These are phyloP conservation scores for Rubia tinctorum DNA, from an alignment of 305 asterid genomes.

Conservation along the genomic window DNA sequence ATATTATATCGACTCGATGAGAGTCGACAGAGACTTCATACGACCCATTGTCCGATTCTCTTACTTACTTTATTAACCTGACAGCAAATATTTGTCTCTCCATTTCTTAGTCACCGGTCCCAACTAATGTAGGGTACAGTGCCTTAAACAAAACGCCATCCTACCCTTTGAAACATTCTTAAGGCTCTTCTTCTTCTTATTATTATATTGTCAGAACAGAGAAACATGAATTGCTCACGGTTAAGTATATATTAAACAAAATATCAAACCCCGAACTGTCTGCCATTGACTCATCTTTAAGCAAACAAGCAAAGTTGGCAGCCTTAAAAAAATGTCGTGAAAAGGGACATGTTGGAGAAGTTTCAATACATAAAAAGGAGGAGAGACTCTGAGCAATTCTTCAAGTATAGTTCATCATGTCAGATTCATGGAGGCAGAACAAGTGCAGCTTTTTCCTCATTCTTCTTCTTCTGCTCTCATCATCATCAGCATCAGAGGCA, in stretches of 20 bases:
- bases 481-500: slow-evolving; percentile 68
- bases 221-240: slow-evolving; percentile 31
- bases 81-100: slow-evolving; percentile 44
- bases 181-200: background rate
- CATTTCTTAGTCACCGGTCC: slow-evolving; percentile 16
- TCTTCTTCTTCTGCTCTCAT: slow-evolving; percentile 30
- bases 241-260: slow-evolving; percentile 19
- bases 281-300: slow-evolving; percentile 66
- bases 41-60: slow-evolving; percentile 12
- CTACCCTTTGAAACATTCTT: slow-evolving; percentile 17
- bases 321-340: slow-evolving; percentile 32
- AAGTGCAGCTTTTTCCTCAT: slow-evolving; percentile 32
- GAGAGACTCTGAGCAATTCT: slow-evolving; percentile 10
- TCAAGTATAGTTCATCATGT: slow-evolving; percentile 30
- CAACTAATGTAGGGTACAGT: slow-evolving; percentile 38
- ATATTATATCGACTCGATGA: background rate
- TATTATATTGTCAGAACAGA: slow-evolving; percentile 5
- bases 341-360: slow-evolving; percentile 19
- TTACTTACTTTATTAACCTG: slow-evolving; percentile 30
- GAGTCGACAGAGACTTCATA: slow-evolving; percentile 19
- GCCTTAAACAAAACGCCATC: slow-evolving; percentile 14
- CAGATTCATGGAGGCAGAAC: slow-evolving; percentile 35
- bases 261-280: slow-evolving; percentile 48
- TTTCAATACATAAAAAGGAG: slow-evolving; percentile 20
- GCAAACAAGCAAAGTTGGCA: slow-evolving; percentile 69